Evolutionary conservation across 257 asterid species (phyloP).

Genomic region (Phtheirospermum japonicum): DNA sequence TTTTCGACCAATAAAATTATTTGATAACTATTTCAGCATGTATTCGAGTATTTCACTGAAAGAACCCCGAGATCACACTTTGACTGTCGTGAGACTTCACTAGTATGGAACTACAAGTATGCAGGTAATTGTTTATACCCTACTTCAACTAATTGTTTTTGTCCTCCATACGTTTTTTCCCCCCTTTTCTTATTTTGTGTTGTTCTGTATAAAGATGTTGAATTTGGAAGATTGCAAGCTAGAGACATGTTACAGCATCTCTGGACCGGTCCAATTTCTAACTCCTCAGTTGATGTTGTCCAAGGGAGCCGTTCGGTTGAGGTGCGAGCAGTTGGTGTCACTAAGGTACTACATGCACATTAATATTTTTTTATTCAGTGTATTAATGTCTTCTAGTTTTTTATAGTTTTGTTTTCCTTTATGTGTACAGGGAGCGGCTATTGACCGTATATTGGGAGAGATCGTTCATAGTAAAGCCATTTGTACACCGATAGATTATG

Average conservation of each 20-base stretch:
- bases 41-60: conserved; percentile 92
- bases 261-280: conserved; percentile 96
- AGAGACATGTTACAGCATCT: conserved; percentile 99
- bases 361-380: conserved; percentile 1
- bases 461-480: conserved; percentile 84
- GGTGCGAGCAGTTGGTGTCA: conserved; percentile 95
- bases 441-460: conserved; percentile 91
- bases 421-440: conserved; percentile 85
- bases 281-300: conserved; percentile 92
- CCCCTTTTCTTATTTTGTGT: conserved; percentile 6
- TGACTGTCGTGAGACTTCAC: conserved; percentile 87
- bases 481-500: conserved; percentile 76
- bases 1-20: conserved; percentile 24
- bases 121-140: conserved; percentile 53
- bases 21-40: conserved; percentile 59
- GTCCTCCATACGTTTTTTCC: background rate
- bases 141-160: background rate
- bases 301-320: conserved; percentile 95
- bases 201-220: conserved; percentile 50
- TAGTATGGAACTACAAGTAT: conserved; percentile 95
- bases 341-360: conserved; percentile 57
- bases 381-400: background rate
- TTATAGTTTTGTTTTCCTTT: background rate
- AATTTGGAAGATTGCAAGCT: conserved; percentile 97
- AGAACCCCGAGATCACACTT: conserved; percentile 93